Percentiles rank a stretch among this genome's conserved stretches.
Conservation (phyloP, 495 filamentous ascomycete species). For the Aspergillus biplanus region DNA sequence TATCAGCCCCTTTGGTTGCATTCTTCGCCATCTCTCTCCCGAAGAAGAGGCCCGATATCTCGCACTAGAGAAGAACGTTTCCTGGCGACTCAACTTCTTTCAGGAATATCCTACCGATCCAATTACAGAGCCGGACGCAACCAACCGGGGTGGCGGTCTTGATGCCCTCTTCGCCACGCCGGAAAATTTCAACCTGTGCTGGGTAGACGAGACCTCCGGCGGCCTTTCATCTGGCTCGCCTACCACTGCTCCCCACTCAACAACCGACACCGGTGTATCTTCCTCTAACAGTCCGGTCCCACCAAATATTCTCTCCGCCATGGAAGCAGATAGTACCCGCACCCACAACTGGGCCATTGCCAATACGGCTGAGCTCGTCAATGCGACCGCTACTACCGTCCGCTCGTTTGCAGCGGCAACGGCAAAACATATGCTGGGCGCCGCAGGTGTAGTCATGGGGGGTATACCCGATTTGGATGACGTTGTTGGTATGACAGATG, state of each 20-base stretch:
- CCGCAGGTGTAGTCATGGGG: constrained; percentile 35
- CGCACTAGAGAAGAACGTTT: constrained; percentile 66
- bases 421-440: constrained; percentile 48
- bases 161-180: constrained; percentile 48
- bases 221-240: constrained; percentile 33
- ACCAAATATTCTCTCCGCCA: constrained; percentile 48
- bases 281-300: constrained; percentile 25
- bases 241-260: constrained; percentile 25
- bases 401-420: constrained; percentile 47
- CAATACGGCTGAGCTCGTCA: constrained; percentile 47
- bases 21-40: constrained; percentile 71
- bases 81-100: constrained; percentile 34
- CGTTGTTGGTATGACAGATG: constrained; percentile 45
- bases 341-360: constrained; percentile 50
- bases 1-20: constrained; percentile 78
- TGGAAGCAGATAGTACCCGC: constrained; percentile 49
- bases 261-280: constrained; percentile 20
- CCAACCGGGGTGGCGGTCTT: constrained; percentile 47
- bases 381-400: constrained; percentile 47
- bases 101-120: constrained; percentile 34
- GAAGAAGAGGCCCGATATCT: constrained; percentile 81
- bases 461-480: constrained; percentile 44
- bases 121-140: constrained; percentile 40
- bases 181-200: constrained; percentile 49
- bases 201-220: constrained; percentile 40